Conservation (phyloP, 1,284 basidiomycete species). For the Sanghuangporus sanghuang region DNA sequence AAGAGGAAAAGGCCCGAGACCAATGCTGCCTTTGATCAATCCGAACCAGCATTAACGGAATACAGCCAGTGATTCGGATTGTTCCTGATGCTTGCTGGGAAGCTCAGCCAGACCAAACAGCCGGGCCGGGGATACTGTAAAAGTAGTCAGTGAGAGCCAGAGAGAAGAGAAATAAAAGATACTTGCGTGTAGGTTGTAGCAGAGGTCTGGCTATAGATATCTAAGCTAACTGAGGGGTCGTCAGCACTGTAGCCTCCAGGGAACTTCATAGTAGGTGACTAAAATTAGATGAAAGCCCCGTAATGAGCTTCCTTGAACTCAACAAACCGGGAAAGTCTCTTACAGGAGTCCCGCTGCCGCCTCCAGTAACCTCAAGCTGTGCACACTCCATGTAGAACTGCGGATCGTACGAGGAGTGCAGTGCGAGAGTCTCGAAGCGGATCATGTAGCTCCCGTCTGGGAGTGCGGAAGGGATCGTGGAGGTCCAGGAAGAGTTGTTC, state of each 20-base stretch:
- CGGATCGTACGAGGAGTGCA: constrained; percentile 29
- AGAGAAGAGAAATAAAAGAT: not conserved
- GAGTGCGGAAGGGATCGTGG: constrained; percentile 32
- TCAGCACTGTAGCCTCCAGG: constrained; percentile 9
- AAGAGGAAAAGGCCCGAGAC: not conserved
- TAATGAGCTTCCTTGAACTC: not conserved
- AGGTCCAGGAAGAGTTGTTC: constrained; percentile 34
- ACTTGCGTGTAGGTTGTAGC: constrained; percentile 13
- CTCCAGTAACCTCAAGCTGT: constrained; percentile 32
- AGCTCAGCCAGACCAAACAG: constrained; percentile 10
- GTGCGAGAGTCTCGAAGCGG: constrained; percentile 32
- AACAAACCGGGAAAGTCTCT: constrained; percentile 18
- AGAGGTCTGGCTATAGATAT: constrained; percentile 5
- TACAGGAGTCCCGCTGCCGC: constrained; percentile 29
- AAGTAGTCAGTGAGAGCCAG: not conserved
- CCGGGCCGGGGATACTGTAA: constrained; percentile 10
- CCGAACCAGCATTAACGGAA: not conserved
- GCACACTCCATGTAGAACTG: constrained; percentile 38
- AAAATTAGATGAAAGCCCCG: not conserved
- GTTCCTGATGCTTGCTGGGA: too few species aligned
- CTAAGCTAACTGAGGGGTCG: constrained; percentile 7
- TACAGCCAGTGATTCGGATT: not conserved
- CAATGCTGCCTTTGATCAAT: not conserved
- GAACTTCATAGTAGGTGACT: constrained; percentile 13
- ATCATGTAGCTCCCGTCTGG: constrained; percentile 34